Percentiles rank a stretch among this genome's conserved stretches.
Evolutionary conservation across 345 rosid species (phyloP).

Genomic region (Gossypium thurberi): DNA sequence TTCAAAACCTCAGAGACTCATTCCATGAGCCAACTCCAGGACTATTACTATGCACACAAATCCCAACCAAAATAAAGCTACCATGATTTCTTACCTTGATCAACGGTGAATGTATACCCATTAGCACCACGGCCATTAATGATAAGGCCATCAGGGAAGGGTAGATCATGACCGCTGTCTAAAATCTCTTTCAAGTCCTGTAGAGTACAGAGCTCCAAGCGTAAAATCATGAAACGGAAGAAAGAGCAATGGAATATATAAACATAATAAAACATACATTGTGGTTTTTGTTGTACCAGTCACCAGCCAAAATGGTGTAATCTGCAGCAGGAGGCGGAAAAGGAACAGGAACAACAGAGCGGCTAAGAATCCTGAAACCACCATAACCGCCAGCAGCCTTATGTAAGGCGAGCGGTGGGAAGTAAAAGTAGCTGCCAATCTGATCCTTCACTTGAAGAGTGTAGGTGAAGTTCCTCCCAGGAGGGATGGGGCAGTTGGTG

Average conservation of each 20-base stretch:
- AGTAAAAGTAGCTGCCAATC: slow-evolving; percentile 77
- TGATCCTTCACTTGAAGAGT: slow-evolving; percentile 75
- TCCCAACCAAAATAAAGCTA: not conserved
- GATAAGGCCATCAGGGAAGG: slow-evolving; percentile 58
- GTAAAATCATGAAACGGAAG: not conserved
- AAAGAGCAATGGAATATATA: not conserved
- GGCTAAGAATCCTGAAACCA: slow-evolving; percentile 58
- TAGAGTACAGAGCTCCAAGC: slow-evolving; percentile 12
- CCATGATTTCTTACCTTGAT: slow-evolving; percentile 39
- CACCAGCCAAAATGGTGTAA: slow-evolving; percentile 66
- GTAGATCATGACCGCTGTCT: slow-evolving; percentile 48
- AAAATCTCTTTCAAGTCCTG: slow-evolving; percentile 56
- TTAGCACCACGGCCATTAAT: slow-evolving; percentile 57
- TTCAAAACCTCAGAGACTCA: slow-evolving; percentile 1
- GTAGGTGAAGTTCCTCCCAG: slow-evolving; percentile 72
- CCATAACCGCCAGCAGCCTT: slow-evolving; percentile 85
- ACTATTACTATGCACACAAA: not conserved
- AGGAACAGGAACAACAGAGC: slow-evolving; percentile 73
- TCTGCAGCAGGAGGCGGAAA: slow-evolving; percentile 63
- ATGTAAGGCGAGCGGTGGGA: slow-evolving; percentile 77
- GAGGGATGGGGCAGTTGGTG: slow-evolving; percentile 76
- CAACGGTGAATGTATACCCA: slow-evolving; percentile 45
- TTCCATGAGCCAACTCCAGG: not conserved
- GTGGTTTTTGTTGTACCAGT: slow-evolving; percentile 68
- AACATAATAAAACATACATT: slow-evolving; percentile 29